phyloP scores from a whole-genome alignment of 2,329 filamentous ascomycete species.

The Fusarium poae region DNA sequence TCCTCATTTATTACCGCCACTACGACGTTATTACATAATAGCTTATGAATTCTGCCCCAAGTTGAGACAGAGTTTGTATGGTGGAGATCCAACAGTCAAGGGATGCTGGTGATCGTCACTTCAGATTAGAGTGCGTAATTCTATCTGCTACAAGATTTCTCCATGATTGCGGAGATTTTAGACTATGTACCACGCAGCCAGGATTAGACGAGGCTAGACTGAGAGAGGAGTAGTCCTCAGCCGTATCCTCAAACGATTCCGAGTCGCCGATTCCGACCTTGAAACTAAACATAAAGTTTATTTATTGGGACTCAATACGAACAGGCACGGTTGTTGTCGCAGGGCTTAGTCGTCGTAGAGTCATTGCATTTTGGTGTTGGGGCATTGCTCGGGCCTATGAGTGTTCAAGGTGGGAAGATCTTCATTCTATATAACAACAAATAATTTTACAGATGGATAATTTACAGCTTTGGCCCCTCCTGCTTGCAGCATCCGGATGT shows the following conservation, averaged over 20 bases:
- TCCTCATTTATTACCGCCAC: background rate
- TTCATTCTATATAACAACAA: background rate
- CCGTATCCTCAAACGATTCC: background rate
- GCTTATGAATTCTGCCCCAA: background rate
- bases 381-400: background rate
- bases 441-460: background rate
- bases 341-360: too few species aligned
- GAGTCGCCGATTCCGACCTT: background rate
- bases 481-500: slow-evolving; percentile 17
- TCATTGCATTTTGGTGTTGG: too few species aligned
- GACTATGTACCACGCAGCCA: background rate
- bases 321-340: background rate
- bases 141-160: background rate
- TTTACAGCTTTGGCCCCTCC: slow-evolving; percentile 2
- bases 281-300: background rate
- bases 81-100: background rate
- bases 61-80: background rate
- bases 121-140: background rate
- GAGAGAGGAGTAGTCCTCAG: background rate
- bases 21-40: background rate
- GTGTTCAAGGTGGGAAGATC: background rate
- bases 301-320: background rate
- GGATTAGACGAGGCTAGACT: background rate
- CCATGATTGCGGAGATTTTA: background rate
- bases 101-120: background rate